Conservation (phyloP, 2,329 filamentous ascomycete genomes). For the Ilyonectria mors-panacis region DNA sequence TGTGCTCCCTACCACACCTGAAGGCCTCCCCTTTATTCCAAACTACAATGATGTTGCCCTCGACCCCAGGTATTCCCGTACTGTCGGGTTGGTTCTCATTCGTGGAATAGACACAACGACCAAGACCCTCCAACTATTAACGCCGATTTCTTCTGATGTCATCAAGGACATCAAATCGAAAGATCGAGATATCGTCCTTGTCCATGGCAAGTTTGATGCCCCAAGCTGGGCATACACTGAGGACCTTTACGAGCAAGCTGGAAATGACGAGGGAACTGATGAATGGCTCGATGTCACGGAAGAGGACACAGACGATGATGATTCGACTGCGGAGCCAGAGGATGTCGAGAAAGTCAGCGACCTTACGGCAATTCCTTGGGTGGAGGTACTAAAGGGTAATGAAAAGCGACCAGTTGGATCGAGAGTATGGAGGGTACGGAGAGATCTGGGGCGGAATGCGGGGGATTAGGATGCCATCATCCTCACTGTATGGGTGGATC, state of each 20-base stretch:
- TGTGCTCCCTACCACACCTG: conserved; percentile 52
- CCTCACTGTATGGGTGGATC: conserved; percentile 13
- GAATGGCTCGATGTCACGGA: conserved; percentile 51
- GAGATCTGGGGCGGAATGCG: conserved; percentile 68
- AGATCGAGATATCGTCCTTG: conserved; percentile 70
- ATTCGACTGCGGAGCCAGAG: conserved; percentile 49
- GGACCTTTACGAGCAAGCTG: conserved; percentile 64
- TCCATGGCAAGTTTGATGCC: conserved; percentile 78
- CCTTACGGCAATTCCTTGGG: conserved; percentile 66
- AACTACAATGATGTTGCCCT: conserved; percentile 68
- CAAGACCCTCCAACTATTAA: conserved; percentile 74
- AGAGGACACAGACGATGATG: conserved; percentile 55
- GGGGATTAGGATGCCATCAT: conserved; percentile 41
- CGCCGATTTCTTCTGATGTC: conserved; percentile 64
- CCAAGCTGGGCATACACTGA: conserved; percentile 81
- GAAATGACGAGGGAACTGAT: conserved; percentile 48
- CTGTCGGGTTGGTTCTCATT: conserved; percentile 78
- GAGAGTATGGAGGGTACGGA: conserved; percentile 74
- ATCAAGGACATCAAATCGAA: conserved; percentile 58
- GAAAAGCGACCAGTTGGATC: conserved; percentile 71
- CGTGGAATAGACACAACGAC: conserved; percentile 74
- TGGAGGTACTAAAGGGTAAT: conserved; percentile 69
- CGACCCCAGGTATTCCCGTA: conserved; percentile 71
- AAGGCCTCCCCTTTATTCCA: conserved; percentile 74
- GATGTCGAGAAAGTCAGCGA: conserved; percentile 38